Conservation (phyloP, 75 land plant genomes). For the Cunninghamia lanceolata region DNA sequence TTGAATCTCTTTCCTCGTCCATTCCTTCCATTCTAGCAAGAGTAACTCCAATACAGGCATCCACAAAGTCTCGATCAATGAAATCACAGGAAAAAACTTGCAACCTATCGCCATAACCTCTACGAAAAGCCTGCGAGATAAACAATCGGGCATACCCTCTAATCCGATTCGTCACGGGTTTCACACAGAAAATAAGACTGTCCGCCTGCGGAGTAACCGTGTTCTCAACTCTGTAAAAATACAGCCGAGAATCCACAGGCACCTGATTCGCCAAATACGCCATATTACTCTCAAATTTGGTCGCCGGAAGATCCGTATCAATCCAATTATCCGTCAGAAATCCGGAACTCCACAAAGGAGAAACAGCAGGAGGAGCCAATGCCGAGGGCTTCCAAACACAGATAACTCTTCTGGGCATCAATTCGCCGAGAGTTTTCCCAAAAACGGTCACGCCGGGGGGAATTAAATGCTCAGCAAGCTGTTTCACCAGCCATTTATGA, state of each 20-base stretch:
- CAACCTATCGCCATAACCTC: conserved; percentile 26
- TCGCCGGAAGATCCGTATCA: conserved; percentile 40
- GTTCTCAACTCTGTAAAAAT: conserved; percentile 39
- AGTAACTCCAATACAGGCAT: conserved; percentile 41
- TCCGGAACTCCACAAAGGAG: conserved; percentile 30
- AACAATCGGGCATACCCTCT: conserved; percentile 28
- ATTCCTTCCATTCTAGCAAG: conserved; percentile 7
- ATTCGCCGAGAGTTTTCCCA: conserved; percentile 15
- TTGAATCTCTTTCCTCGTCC: too few relatives aligned
- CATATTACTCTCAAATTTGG: conserved; percentile 34
- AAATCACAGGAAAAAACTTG: conserved; percentile 39
- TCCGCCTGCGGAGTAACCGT: conserved; percentile 32
- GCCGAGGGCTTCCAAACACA: conserved; percentile 30
- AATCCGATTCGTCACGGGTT: conserved; percentile 36
- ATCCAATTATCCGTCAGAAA: conserved; percentile 35
- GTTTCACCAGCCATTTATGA: conserved; percentile 23
- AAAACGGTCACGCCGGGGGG: conserved; percentile 17
- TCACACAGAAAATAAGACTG: conserved; percentile 23
- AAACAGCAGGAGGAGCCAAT: conserved; percentile 11
- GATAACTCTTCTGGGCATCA: conserved; percentile 36
- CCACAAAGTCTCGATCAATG: conserved; percentile 29
- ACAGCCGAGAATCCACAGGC: conserved; percentile 13
- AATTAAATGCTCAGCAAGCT: conserved; percentile 26
- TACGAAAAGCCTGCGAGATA: conserved; percentile 29
- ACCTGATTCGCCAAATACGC: conserved; percentile 22